phyloP scores from a whole-genome alignment of 1,284 basidiomycete species.

The Moesziomyces parantarcticus region DNA sequence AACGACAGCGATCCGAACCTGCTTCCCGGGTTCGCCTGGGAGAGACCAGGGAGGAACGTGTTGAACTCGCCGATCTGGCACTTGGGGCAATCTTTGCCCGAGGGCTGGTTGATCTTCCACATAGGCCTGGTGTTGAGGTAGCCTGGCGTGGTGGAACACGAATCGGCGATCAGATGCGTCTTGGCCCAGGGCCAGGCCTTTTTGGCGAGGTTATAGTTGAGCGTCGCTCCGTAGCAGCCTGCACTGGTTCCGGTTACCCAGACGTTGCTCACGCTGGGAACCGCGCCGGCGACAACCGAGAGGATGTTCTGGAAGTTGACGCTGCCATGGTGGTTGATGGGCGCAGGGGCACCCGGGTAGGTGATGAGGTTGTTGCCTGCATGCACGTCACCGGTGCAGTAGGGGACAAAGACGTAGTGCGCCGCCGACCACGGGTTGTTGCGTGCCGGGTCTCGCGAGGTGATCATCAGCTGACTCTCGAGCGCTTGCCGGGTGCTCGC shows the following conservation, averaged over 20 bases:
- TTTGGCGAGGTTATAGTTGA: slow-evolving; percentile 24
- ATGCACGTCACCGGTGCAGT: slow-evolving; percentile 36
- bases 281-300: background rate
- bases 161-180: slow-evolving; percentile 31
- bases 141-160: slow-evolving; percentile 25
- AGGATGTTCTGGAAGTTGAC: slow-evolving; percentile 30
- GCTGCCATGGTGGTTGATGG: slow-evolving; percentile 35
- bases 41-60: slow-evolving; percentile 25
- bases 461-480: slow-evolving; percentile 19
- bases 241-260: slow-evolving; percentile 30
- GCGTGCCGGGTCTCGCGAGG: slow-evolving; percentile 20
- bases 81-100: slow-evolving; percentile 9
- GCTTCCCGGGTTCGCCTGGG: slow-evolving; percentile 20
- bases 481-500: background rate
- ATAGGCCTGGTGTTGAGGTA: slow-evolving; percentile 23
- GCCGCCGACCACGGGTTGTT: slow-evolving; percentile 22
- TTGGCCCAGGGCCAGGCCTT: slow-evolving; percentile 19
- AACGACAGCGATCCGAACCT: slow-evolving; percentile 24
- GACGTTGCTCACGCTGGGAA: slow-evolving; percentile 16
- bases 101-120: slow-evolving; percentile 31
- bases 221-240: slow-evolving; percentile 29
- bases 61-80: slow-evolving; percentile 28
- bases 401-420: slow-evolving; percentile 29
- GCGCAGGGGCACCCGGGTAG: slow-evolving; percentile 16
- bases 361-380: slow-evolving; percentile 20